These are phyloP conservation scores for Blastobotrys aristatus DNA, from an alignment of 1,139 yeast genomes.

Conservation along the genomic window DNA sequence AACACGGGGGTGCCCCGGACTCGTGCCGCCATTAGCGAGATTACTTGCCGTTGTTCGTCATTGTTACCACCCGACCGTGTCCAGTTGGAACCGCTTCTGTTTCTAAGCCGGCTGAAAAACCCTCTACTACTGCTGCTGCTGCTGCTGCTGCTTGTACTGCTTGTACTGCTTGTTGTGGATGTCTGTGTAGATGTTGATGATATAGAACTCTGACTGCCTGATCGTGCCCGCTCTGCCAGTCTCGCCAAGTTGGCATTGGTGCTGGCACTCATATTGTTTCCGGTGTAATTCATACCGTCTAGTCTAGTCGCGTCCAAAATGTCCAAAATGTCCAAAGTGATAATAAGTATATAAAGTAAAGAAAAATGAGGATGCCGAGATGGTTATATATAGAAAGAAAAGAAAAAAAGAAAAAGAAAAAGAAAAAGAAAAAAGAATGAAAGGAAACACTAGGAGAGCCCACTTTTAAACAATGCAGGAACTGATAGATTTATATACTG, in stretches of 20 bases:
- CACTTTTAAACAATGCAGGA: too few relatives aligned
- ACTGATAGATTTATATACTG: too few relatives aligned
- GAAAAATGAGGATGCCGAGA: not conserved
- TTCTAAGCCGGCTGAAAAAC: not conserved
- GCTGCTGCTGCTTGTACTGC: not conserved
- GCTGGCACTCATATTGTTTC: not conserved
- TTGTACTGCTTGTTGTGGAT: not conserved
- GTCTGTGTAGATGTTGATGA: not conserved
- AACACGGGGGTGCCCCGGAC: not conserved
- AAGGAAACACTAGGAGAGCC: not conserved
- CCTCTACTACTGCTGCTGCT: not conserved
- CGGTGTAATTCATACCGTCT: too few relatives aligned
- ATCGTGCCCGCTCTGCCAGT: slow-evolving; percentile 2
- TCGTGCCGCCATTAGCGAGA: not conserved
- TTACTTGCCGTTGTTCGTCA: not conserved
- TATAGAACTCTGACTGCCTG: slow-evolving; percentile 2
- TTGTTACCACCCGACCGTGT: not conserved
- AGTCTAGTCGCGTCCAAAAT: too few relatives aligned
- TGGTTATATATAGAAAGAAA: not conserved
- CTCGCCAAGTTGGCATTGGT: not conserved
- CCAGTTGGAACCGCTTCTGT: not conserved
- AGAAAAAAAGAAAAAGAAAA: too few relatives aligned
- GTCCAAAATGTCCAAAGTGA: too few relatives aligned
- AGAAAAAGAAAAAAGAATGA: too few relatives aligned
- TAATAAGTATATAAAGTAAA: not conserved